phyloP scores from a whole-genome alignment of 2,329 filamentous ascomycete species.

The Tolypocladium guangdongense region DNA sequence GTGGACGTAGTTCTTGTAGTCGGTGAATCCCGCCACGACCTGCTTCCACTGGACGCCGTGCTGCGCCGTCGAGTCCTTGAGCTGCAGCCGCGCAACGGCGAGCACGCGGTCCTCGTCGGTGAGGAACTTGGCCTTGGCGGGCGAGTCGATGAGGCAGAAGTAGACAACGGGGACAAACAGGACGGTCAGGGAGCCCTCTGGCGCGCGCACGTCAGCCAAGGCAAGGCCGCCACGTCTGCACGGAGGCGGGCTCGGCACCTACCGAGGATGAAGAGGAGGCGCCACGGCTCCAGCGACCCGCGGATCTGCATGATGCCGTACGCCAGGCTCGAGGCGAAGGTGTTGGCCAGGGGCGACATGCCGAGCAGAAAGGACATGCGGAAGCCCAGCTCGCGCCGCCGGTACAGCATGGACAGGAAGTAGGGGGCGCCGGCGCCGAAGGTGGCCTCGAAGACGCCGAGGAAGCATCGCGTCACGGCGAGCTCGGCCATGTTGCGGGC shows the following conservation, averaged over 20 bases:
- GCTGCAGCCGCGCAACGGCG: slow-evolving; percentile 10
- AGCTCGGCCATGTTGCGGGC: slow-evolving; percentile 9
- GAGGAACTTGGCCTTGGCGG: slow-evolving; percentile 16
- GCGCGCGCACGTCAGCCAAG: neutral
- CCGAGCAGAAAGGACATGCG: slow-evolving; percentile 16
- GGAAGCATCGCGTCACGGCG: slow-evolving; percentile 12
- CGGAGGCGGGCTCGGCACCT: rapidly evolving
- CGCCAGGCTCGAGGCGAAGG: slow-evolving; percentile 21
- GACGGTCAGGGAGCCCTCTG: slow-evolving; percentile 17
- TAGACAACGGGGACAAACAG: slow-evolving; percentile 16
- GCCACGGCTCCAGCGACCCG: slow-evolving; percentile 15
- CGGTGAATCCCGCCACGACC: slow-evolving; percentile 19
- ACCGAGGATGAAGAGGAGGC: slow-evolving; percentile 18
- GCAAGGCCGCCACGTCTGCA: neutral
- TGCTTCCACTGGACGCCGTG: slow-evolving; percentile 16
- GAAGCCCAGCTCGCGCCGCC: slow-evolving; percentile 18
- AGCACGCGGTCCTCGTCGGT: slow-evolving; percentile 14
- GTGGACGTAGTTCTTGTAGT: slow-evolving; percentile 25
- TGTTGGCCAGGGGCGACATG: slow-evolving; percentile 19
- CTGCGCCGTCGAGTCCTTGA: slow-evolving; percentile 4
- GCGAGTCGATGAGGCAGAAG: slow-evolving; percentile 19
- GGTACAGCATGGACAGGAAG: slow-evolving; percentile 22
- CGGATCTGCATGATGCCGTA: slow-evolving; percentile 20
- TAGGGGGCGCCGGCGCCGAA: slow-evolving; percentile 16
- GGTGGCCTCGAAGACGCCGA: slow-evolving; percentile 17